A percentile compares a stretch with the other conserved stretches of the same genome.
These are phyloP conservation scores for Sisymbrium irio DNA, from an alignment of 345 rosid genomes.

Conservation along the genomic window DNA sequence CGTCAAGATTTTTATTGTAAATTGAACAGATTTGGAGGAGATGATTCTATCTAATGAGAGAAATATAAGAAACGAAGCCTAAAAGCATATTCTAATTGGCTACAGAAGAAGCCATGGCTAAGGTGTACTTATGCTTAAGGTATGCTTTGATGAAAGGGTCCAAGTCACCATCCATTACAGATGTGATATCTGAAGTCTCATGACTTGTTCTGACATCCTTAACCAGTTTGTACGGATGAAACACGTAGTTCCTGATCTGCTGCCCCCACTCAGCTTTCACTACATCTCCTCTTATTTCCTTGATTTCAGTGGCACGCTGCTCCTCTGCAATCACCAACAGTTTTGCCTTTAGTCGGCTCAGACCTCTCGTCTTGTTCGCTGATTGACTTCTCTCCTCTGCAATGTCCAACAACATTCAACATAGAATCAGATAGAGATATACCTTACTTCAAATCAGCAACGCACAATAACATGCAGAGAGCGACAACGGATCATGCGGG, in stretches of 20 bases:
- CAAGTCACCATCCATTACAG: constrained; percentile 96
- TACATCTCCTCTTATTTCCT: constrained; percentile 89
- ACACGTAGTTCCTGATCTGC: constrained; percentile 86
- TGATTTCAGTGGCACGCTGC: constrained; percentile 86
- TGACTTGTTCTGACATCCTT: constrained; percentile 77
- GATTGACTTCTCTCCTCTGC: constrained; percentile 93
- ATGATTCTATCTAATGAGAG: constrained; percentile 13
- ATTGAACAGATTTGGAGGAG: background rate
- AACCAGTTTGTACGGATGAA: constrained; percentile 96
- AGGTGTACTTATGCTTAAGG: constrained; percentile 70
- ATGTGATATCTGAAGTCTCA: constrained; percentile 77
- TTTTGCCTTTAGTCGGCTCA: constrained; percentile 80
- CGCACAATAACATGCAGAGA: background rate
- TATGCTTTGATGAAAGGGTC: constrained; percentile 87
- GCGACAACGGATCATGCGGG: background rate
- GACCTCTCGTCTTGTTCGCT: constrained; percentile 83
- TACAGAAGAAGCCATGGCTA: constrained; percentile 38
- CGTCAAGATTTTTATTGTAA: background rate
- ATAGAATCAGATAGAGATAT: background rate
- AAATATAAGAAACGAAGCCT: background rate
- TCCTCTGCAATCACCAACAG: constrained; percentile 84
- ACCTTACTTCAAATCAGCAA: background rate
- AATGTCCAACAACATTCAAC: background rate
- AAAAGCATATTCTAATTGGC: constrained; percentile 20
- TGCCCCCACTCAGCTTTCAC: constrained; percentile 99